Evolutionary conservation across 2,329 filamentous ascomycete genomes (phyloP).

Genomic region (Nigrospora oryzae): DNA sequence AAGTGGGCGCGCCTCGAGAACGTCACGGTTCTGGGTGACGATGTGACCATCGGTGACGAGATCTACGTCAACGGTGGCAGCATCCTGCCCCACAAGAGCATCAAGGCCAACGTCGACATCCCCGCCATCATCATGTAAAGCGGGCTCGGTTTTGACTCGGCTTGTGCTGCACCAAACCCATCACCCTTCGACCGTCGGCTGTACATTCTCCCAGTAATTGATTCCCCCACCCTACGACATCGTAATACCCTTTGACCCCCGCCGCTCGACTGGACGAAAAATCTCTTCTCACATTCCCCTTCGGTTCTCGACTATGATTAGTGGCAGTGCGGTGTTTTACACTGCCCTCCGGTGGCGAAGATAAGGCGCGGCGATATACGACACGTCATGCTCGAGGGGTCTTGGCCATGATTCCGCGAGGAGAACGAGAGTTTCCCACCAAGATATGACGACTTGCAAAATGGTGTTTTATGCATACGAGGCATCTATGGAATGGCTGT

Average conservation of each 20-base stretch:
- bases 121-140: slow-evolving; percentile 60
- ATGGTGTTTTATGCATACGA: neutral
- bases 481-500: slow-evolving; percentile 1
- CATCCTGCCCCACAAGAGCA: slow-evolving; percentile 94
- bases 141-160: neutral
- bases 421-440: neutral
- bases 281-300: slow-evolving; percentile 3
- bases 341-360: neutral
- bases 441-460: slow-evolving; percentile 1
- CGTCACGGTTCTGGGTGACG: slow-evolving; percentile 93
- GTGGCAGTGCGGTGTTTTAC: slow-evolving; percentile 3
- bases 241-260: slow-evolving; percentile 3
- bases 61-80: slow-evolving; percentile 97
- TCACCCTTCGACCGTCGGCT: slow-evolving; percentile 1
- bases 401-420: neutral
- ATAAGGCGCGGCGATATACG: neutral
- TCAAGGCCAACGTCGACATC: slow-evolving; percentile 93
- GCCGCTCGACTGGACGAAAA: slow-evolving; percentile 3
- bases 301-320: slow-evolving; percentile 6
- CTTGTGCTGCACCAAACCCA: no score
- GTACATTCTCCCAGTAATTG: slow-evolving; percentile 5
- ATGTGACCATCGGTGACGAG: slow-evolving; percentile 95
- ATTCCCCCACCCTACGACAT: slow-evolving; percentile 5
- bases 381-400: neutral
- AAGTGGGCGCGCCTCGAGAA: slow-evolving; percentile 97